Evolutionary conservation across 257 asterid genomes (phyloP), one percentile per base, ranked within the genome.

Genomic region (Solanum pimpinellifolium): DNA sequence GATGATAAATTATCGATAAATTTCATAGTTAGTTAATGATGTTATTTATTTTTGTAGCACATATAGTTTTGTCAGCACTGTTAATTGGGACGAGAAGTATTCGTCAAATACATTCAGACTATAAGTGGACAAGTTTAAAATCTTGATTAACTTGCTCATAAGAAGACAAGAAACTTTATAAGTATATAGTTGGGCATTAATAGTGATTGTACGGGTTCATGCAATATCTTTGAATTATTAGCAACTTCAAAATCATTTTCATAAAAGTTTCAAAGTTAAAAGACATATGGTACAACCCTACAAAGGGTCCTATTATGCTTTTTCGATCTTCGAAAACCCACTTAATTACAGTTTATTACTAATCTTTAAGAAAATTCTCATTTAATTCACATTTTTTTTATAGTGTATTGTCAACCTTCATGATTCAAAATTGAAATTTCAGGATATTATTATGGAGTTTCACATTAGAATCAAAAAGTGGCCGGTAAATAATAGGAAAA

Each of bases 151-250:
- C 59, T 81, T 46, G 85, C 29, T 29, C 16, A 81, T 81, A 81
- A 81, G 85, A 81, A 81, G 85, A 80, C 85, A 81, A 81, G 2
- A 81, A 49, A 15, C 20, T 81, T 81, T 81, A 49, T n/a, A 21
- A 81, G n/a, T 39, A 73, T 39, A 31, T 39, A 59, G 78, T 84
- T 29, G 84, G 69, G 74, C 27, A 85, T 78, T 52, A 20, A 39
- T 42, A 80, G 85, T 27, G 35, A 69, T 52, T 86, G 90, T 88
- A 85, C 90, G 86, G 87, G 90, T 88, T 88, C 90, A 88, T 85
- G 86, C 90, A 77, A 52, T 69, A 44, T 78, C 31, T 35, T 59
- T 21, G 39, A 70, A 84, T 46, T 78, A 29, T 81, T 81, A 29
- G 46, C 69, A 47, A 29, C 44, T 77, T 35, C 35, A 85, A 27